These are phyloP conservation scores for Spinacia oleracea DNA, from an alignment of 179 eudicot species.

Conservation along the genomic window DNA sequence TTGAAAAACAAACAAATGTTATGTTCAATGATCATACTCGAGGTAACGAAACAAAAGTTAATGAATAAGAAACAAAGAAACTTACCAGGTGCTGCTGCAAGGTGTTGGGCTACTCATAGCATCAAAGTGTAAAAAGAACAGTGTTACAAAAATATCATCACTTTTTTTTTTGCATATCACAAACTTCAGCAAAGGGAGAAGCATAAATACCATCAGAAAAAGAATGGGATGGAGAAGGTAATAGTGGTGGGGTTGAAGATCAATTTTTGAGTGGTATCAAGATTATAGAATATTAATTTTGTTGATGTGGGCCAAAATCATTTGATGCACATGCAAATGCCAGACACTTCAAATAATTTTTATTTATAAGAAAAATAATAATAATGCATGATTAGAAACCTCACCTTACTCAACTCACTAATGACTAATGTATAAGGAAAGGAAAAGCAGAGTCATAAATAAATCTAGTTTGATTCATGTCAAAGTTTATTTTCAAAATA, in stretches of 20 bases:
- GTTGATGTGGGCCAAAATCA: conserved; percentile 41
- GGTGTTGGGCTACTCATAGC: conserved; percentile 41
- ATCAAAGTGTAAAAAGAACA: conserved; percentile 2
- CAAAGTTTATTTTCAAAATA: neutral
- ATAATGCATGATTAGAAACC: conserved; percentile 20
- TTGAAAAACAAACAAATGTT: conserved; percentile 18
- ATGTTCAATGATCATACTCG: neutral
- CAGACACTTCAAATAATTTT: conserved; percentile 14
- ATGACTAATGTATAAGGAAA: neutral
- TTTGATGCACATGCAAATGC: conserved; percentile 45
- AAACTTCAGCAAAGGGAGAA: conserved; percentile 20
- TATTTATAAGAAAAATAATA: neutral
- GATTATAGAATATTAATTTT: conserved; percentile 30
- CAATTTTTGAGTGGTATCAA: conserved; percentile 32
- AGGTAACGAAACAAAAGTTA: neutral
- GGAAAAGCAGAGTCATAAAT: neutral
- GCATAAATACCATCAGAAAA: conserved; percentile 31
- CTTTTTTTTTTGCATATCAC: conserved; percentile 12
- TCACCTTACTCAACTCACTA: conserved; percentile 2
- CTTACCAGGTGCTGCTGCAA: conserved; percentile 34
- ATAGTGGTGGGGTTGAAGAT: conserved; percentile 39
- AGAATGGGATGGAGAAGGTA: conserved; percentile 12
- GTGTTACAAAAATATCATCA: neutral
- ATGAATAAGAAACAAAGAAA: neutral
- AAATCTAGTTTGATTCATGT: neutral